Base-by-base conservation (phyloP, 2,329 filamentous ascomycete genomes). In the Neofusicoccum cordaticola region DNA sequence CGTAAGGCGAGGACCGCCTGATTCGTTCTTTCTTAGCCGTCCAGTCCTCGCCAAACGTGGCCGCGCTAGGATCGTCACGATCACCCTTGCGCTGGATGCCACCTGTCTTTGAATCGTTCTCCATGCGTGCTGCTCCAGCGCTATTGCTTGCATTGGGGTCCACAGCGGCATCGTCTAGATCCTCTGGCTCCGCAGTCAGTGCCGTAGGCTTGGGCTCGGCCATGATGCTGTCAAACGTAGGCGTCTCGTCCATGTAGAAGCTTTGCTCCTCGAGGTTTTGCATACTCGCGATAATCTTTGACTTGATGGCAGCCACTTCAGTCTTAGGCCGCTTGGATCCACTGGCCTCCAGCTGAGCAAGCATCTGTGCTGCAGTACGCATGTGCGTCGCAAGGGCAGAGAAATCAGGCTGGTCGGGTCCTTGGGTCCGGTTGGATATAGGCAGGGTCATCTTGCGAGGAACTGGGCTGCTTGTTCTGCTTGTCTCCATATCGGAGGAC, bases 221-320 rank as follows among this genome's bases (percentile, higher is more conserved):
- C 77, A 95, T 92, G 72, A 95, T 94, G 65, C 86, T 87, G 69
- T 94, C 91, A 69, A 95, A 94, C 0, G 89, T 93, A 17, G 91
- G 90, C 0, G 86, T 84, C 57, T 93, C 90, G 67, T 93, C 90
- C 2, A 86, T 79, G 57, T 92, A 88, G 71, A 95, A 95, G 73
- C 88, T 93, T 74, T 94, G 90, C 75, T 95, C 92, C 75, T 95
- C 91, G 8, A 95, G 79, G 69, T 85, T 92, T 75, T 95, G 91
- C 92, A 95, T 95, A 75, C 91, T 94, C 2, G 91, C 91, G 71
- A 95, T 95, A 68, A 95, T 95, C 78, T 92, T 93, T 45, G 90
- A 88, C 69, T 92, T 85, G 74, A 95, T 95, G 7, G 91, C 90
- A 17, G 90, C 91, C 4, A 95, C 91, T 77, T 95, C 91, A 35